Evolutionary conservation across 163 green algal genomes (phyloP).

Genomic region (Prototheca wickerhamii): DNA sequence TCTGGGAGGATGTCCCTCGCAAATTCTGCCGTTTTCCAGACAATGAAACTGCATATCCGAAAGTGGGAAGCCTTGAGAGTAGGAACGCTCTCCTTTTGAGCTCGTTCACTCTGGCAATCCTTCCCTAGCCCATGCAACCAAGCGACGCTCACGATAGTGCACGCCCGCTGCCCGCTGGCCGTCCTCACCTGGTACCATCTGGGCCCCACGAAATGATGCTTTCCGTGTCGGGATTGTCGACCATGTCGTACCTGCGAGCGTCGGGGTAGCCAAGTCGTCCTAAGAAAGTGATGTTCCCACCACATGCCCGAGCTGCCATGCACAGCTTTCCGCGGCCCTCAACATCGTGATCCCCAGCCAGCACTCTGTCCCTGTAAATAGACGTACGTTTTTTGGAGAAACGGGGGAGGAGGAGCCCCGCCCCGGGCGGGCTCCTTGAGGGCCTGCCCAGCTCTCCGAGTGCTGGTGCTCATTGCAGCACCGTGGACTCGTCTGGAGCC

Average conservation of each 20-base stretch:
- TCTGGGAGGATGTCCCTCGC: constrained; percentile 77
- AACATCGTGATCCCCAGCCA: too few relatives aligned
- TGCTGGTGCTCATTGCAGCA: constrained; percentile 26
- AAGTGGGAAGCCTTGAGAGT: not conserved
- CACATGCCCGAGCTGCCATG: too few relatives aligned
- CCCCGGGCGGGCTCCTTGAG: not conserved
- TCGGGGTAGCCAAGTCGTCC: not conserved
- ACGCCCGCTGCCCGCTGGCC: not conserved
- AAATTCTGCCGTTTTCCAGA: constrained; percentile 91
- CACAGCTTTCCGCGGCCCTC: too few relatives aligned
- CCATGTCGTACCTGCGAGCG: constrained; percentile 79
- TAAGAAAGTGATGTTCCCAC: too few relatives aligned
- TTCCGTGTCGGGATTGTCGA: constrained; percentile 76
- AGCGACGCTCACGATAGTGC: not conserved
- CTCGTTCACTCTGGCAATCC: too few relatives aligned
- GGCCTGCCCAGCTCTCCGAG: constrained; percentile 9
- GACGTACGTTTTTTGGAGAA: constrained; percentile 73
- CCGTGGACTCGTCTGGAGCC: too few relatives aligned
- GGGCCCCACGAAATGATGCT: constrained; percentile 76
- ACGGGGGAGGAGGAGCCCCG: constrained; percentile 48
- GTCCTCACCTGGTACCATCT: constrained; percentile 61
- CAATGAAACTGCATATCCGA: constrained; percentile 69
- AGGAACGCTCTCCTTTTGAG: too few relatives aligned
- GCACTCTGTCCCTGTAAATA: too few relatives aligned
- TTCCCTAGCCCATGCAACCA: too few relatives aligned